phyloP scores from a whole-genome alignment of 345 rosid species.

The Punica granatum region DNA sequence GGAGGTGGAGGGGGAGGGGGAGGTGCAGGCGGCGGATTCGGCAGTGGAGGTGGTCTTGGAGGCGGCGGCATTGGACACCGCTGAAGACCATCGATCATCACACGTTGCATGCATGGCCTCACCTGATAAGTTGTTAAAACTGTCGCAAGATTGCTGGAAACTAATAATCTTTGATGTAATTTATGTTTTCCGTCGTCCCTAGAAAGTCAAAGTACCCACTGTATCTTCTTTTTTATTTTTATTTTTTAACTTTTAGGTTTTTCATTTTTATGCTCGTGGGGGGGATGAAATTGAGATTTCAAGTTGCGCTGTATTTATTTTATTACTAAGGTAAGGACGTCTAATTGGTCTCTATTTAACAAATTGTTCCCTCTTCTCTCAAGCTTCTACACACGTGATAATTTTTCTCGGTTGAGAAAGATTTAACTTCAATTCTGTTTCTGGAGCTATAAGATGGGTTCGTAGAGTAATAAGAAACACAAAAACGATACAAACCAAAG shows the following conservation, averaged over 20 bases:
- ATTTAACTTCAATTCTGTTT: no score
- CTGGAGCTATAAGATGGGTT: no score
- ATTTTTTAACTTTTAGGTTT: no score
- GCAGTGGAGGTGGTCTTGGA: not conserved
- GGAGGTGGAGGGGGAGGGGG: not conserved
- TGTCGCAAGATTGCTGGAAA: not conserved
- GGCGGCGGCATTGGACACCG: constrained; percentile 7
- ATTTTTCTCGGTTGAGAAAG: no score
- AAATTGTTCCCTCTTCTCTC: not conserved
- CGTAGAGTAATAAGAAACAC: no score
- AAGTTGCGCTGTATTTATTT: not conserved
- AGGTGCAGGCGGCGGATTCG: not conserved
- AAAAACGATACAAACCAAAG: no score
- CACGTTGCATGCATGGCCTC: not conserved
- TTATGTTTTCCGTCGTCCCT: not conserved
- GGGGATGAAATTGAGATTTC: not conserved
- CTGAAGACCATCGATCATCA: not conserved
- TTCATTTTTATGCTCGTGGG: not conserved
- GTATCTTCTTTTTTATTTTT: no score
- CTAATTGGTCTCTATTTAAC: not conserved
- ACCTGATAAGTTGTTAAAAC: not conserved
- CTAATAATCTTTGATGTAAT: no score
- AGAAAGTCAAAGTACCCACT: not conserved
- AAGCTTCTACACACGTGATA: no score
- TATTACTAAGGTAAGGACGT: not conserved